These are phyloP conservation scores for Podaxis mareebaensis DNA, from an alignment of 768 basidiomycete species.

Conservation along the genomic window DNA sequence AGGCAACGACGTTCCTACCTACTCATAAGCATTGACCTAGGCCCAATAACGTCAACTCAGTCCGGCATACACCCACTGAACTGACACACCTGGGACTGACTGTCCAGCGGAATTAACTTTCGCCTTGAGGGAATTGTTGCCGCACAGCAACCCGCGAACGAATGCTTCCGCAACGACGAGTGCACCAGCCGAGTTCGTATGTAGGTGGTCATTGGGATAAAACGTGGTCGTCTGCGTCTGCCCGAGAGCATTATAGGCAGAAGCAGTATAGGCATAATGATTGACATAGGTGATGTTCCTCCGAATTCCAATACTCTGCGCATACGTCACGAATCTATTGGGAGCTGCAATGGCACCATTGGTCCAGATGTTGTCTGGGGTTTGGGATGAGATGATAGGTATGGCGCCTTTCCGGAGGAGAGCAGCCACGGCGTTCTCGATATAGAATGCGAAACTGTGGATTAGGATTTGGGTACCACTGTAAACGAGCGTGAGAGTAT, in stretches of 20 bases:
- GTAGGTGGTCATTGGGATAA: constrained; percentile 49
- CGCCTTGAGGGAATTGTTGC: constrained; percentile 31
- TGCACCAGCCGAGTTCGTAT: constrained; percentile 45
- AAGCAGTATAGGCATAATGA: constrained; percentile 46
- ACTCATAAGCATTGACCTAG: constrained; percentile 4
- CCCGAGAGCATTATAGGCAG: constrained; percentile 42
- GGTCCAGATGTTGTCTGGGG: constrained; percentile 47
- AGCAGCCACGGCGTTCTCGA: constrained; percentile 41
- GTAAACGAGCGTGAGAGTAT: not conserved
- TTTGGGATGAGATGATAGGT: constrained; percentile 48
- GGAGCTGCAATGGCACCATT: constrained; percentile 32
- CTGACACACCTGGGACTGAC: constrained; percentile 34
- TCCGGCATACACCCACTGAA: not conserved
- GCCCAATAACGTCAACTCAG: not conserved
- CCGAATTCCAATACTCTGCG: constrained; percentile 35
- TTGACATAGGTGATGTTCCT: constrained; percentile 43
- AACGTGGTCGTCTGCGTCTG: constrained; percentile 36
- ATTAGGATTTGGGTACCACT: constrained; percentile 41
- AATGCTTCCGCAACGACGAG: constrained; percentile 49
- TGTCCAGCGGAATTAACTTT: constrained; percentile 38
- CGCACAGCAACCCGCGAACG: constrained; percentile 43
- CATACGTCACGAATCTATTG: constrained; percentile 46
- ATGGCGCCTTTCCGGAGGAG: constrained; percentile 47
- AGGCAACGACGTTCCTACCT: not conserved
- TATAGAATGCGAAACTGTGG: constrained; percentile 47